Evolutionary conservation across 1,284 basidiomycete species (phyloP).

Genomic region (Omphalotus olearius): DNA sequence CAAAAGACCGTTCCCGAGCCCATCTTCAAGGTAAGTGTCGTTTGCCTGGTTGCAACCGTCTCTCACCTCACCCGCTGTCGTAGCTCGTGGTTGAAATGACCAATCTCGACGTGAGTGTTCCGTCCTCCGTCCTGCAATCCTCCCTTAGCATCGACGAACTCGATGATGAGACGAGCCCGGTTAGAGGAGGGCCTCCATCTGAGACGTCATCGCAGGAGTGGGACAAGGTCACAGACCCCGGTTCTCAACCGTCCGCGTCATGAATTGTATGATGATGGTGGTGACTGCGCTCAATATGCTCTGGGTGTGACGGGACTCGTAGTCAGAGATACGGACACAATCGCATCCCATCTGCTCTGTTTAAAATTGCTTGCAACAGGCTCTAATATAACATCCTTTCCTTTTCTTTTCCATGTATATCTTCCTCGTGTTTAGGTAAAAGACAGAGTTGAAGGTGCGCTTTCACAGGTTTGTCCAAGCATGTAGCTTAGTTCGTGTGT

Average conservation of each 20-base stretch:
- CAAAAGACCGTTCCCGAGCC: conserved; percentile 87
- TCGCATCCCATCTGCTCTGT: conserved; percentile 23
- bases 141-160: conserved; percentile 25
- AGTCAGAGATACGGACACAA: conserved; percentile 12
- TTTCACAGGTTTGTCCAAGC: conserved; percentile 21
- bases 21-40: conserved; percentile 69
- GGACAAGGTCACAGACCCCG: conserved; percentile 77
- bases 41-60: background rate
- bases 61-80: conserved; percentile 7
- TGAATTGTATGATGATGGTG: conserved; percentile 23
- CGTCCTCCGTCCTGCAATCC: conserved; percentile 36
- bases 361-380: conserved; percentile 22
- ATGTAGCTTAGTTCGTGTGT: conserved; percentile 25
- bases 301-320: conserved; percentile 8
- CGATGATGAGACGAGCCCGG: conserved; percentile 52
- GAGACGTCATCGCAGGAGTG: conserved; percentile 83
- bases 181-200: conserved; percentile 64
- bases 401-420: conserved; percentile 26
- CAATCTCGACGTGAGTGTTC: conserved; percentile 81
- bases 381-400: conserved; percentile 64
- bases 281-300: conserved; percentile 6
- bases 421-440: conserved; percentile 45
- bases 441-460: conserved; percentile 72
- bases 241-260: conserved; percentile 45
- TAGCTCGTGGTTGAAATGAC: conserved; percentile 87